A percentile compares a stretch with the other conserved stretches of the same genome.
Conservation (phyloP, 2,329 filamentous ascomycete species). For the Colletotrichum cereale region DNA sequence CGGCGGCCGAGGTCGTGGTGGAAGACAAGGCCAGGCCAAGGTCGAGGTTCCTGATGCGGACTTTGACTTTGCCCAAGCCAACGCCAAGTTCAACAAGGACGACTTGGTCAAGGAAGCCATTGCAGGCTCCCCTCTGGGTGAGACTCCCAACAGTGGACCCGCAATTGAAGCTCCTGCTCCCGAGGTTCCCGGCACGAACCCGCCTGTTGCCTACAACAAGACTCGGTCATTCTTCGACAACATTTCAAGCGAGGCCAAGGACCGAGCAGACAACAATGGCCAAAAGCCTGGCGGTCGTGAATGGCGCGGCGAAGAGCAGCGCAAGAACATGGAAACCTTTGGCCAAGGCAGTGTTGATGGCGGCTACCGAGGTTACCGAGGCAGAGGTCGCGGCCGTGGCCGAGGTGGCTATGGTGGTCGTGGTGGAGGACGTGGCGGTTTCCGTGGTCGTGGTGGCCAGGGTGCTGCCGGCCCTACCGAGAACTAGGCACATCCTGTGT, state of each 20-base stretch:
- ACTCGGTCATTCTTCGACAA: conserved; percentile 96
- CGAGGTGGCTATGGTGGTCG: conserved; percentile 60
- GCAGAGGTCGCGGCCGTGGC: conserved; percentile 81
- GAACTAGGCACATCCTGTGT: conserved; percentile 23
- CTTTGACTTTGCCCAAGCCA: conserved; percentile 83
- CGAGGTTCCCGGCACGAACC: conserved; percentile 40
- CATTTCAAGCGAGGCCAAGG: conserved; percentile 93
- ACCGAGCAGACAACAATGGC: conserved; percentile 80
- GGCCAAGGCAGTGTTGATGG: conserved; percentile 95
- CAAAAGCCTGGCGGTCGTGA: conserved; percentile 83
- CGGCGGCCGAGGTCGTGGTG: conserved; percentile 60
- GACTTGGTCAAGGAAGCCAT: conserved; percentile 87
- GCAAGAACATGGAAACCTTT: conserved; percentile 97
- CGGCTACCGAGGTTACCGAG: conserved; percentile 80
- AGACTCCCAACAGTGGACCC: conserved; percentile 58
- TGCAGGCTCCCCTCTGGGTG: conserved; percentile 76
- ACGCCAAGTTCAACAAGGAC: conserved; percentile 62
- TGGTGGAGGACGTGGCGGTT: conserved; percentile 50
- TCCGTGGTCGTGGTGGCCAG: conserved; percentile 50
- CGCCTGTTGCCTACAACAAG: conserved; percentile 81
- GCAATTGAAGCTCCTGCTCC: conserved; percentile 51
- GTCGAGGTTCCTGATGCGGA: conserved; percentile 92
- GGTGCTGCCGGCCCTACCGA: conserved; percentile 9
- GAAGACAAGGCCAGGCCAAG: conserved; percentile 65
- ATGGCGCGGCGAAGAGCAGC: conserved; percentile 92